Evolutionary conservation across 202 grass and related monocot species (phyloP), one percentile per base, ranked within the genome.

Genomic region (Schoenoplectus triqueter): DNA sequence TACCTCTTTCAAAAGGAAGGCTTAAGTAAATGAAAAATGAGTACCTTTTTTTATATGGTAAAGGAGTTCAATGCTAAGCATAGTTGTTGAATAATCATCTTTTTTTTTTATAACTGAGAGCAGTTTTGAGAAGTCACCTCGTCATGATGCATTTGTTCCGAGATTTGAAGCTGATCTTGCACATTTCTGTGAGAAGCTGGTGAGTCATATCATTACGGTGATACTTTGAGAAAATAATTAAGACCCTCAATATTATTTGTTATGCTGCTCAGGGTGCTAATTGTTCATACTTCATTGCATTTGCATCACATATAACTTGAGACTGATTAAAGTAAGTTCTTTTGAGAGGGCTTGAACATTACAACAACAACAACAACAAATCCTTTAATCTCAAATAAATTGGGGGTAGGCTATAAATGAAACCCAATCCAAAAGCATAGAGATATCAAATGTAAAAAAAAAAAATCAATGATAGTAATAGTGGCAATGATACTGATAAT

Each of bases 91-190:
- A 78, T 78, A 78, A 9, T 42, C 2, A 13, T 78, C 11, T 62
- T 78, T 61, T 31, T 22, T 55, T 78, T 44, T 61, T 78, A 13
- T 31, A 31, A 31, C 66, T 80, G 86, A 66, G 48, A 89, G 70
- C 91, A 98, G 95, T 85, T 98, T 98, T 89, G 95, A 95, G 85
- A 86, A 87, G 64, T 98, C 91, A 84, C 88, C 95, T 61, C 92
- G 91, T 66, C 92, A 92, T 84, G 95, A 93, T 89, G 74, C 80
- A 9, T 87, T 85, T 57, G 69, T 89, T 80, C 89, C 62, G 80
- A 89, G 69, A 85, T 98, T 95, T 88, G 92, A 98, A 82, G 84
- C 92, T 72, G 92, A 95, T 64, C 95, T 98, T 88, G 92, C 88
- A 76, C 90, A 95, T 31, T 90, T 95, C 51, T 98, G 95, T 84